Evolutionary conservation across 2,329 filamentous ascomycete species (phyloP).

Genomic region (Fusarium guadeloupense): DNA sequence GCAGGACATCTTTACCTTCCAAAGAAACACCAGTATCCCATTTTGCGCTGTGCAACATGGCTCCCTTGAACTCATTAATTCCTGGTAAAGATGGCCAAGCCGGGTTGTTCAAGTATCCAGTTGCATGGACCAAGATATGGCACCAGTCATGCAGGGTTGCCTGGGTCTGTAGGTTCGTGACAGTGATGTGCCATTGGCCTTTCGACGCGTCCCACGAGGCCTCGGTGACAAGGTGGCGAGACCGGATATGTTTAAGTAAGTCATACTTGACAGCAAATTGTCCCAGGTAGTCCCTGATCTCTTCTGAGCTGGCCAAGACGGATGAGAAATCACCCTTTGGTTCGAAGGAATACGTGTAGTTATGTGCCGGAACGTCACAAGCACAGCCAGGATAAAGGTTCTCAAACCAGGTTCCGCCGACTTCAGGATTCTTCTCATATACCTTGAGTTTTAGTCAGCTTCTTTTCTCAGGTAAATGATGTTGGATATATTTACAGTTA

Average conservation of each 20-base stretch:
- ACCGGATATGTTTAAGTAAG: neutral
- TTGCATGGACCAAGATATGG: slow-evolving; percentile 7
- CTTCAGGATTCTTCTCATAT: slow-evolving; percentile 11
- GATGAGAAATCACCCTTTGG: slow-evolving; percentile 9
- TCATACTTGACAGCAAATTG: slow-evolving; percentile 5
- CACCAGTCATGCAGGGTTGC: slow-evolving; percentile 3
- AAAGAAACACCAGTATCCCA: slow-evolving; percentile 2
- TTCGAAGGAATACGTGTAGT: slow-evolving; percentile 18
- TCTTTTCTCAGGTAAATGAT: too few species aligned
- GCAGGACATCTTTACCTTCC: slow-evolving; percentile 7
- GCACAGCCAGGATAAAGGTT: slow-evolving; percentile 8
- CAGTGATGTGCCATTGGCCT: slow-evolving; percentile 3
- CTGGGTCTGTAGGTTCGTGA: neutral
- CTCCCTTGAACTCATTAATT: slow-evolving; percentile 1
- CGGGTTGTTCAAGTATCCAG: slow-evolving; percentile 17
- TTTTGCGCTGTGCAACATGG: slow-evolving; percentile 10
- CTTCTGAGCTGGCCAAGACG: neutral
- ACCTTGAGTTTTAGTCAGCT: neutral
- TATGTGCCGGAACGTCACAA: slow-evolving; percentile 7
- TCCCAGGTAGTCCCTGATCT: slow-evolving; percentile 6
- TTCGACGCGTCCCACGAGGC: neutral
- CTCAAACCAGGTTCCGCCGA: slow-evolving; percentile 14
- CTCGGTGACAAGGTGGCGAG: neutral
- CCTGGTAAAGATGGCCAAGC: slow-evolving; percentile 2
- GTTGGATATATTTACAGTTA: neutral